Evolutionary conservation across 805 yeast species (phyloP).

Genomic region (Scheffersomyces amazonensis): DNA sequence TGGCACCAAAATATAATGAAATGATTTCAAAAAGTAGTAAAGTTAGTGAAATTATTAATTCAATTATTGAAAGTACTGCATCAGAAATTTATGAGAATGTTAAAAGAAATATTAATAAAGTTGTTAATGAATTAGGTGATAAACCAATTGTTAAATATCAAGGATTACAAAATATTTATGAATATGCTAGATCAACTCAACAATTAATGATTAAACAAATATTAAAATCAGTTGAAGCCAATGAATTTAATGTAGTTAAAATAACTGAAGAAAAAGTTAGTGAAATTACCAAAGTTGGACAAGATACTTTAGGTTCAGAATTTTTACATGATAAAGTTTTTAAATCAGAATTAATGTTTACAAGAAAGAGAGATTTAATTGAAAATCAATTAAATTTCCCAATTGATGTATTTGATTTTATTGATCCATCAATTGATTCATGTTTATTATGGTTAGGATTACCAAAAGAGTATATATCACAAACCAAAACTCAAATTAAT

Average conservation of each 20-base stretch:
- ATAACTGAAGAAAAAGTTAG: conserved; percentile 61
- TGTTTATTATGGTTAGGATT: conserved; percentile 47
- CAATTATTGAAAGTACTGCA: conserved; percentile 58
- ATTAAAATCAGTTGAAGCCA: conserved; percentile 54
- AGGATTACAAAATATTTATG: conserved; percentile 63
- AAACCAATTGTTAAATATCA: conserved; percentile 51
- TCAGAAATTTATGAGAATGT: conserved; percentile 61
- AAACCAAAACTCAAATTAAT: conserved; percentile 24
- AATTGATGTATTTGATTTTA: conserved; percentile 67
- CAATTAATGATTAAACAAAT: conserved; percentile 62
- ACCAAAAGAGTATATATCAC: conserved; percentile 25
- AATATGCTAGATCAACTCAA: conserved; percentile 70
- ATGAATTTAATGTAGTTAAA: conserved; percentile 69
- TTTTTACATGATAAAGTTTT: conserved; percentile 60
- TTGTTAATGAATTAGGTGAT: conserved; percentile 52
- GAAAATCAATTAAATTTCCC: conserved; percentile 56
- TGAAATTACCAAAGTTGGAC: conserved; percentile 61
- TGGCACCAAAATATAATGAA: conserved; percentile 64
- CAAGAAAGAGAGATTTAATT: conserved; percentile 63
- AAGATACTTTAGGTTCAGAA: conserved; percentile 59
- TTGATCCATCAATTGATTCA: conserved; percentile 72
- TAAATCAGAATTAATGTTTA: conserved; percentile 77
- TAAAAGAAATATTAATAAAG: conserved; percentile 46
- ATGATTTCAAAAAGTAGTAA: conserved; percentile 49
- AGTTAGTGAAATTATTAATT: conserved; percentile 58